These are phyloP conservation scores for Sanghuangporus sanghuang DNA, from an alignment of 1,284 basidiomycete genomes.

Conservation along the genomic window DNA sequence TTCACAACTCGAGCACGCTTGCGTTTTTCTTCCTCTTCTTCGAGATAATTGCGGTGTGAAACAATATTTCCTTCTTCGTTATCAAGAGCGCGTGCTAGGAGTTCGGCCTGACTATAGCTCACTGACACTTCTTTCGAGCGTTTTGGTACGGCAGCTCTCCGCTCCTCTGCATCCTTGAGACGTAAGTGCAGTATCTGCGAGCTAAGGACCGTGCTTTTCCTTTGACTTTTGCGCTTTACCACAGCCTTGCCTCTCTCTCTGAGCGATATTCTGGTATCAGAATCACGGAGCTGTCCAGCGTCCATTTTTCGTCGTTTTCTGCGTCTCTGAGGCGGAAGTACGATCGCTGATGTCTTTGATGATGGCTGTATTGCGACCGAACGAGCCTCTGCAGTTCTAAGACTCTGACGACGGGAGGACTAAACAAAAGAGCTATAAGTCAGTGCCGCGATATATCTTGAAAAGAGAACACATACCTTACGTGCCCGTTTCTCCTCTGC, in stretches of 20 bases:
- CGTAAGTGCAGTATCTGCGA: constrained; percentile 55
- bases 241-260: constrained; percentile 45
- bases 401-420: constrained; percentile 32
- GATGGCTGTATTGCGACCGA: constrained; percentile 6
- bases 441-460: neutral
- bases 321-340: constrained; percentile 26
- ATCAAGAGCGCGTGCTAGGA: constrained; percentile 77
- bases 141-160: constrained; percentile 58
- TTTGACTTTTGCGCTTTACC: constrained; percentile 53
- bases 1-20: constrained; percentile 59
- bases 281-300: constrained; percentile 29
- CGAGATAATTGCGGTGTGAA: constrained; percentile 75
- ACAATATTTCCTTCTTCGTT: constrained; percentile 80
- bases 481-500: constrained; percentile 58
- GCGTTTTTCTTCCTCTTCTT: constrained; percentile 76
- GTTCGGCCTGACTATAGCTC: constrained; percentile 68
- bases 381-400: constrained; percentile 50
- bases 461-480: constrained; percentile 37
- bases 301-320: constrained; percentile 26
- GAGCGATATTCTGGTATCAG: neutral
- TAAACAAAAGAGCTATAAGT: constrained; percentile 1
- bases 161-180: constrained; percentile 53
- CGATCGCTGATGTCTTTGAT: constrained; percentile 52
- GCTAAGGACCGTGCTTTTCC: constrained; percentile 60
- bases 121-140: constrained; percentile 47